These are phyloP conservation scores for Malania oleifera DNA, from an alignment of 164 flowering plant genomes.

Conservation along the genomic window DNA sequence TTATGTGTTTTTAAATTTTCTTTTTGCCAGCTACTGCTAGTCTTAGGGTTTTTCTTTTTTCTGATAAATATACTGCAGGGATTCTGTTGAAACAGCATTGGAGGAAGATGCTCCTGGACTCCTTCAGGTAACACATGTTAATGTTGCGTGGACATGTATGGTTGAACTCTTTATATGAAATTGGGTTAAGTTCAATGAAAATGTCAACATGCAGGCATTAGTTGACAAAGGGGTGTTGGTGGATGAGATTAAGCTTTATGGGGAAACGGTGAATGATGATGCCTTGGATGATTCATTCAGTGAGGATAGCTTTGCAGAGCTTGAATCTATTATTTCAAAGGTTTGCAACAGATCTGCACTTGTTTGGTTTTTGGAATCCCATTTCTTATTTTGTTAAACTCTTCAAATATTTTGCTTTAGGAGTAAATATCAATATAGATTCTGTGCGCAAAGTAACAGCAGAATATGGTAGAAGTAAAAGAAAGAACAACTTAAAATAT, in stretches of 20 bases:
- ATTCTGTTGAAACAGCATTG: slow-evolving; percentile 69
- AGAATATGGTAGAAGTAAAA: too few relatives aligned
- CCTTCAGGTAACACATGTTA: slow-evolving; percentile 47
- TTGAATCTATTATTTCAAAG: slow-evolving; percentile 75
- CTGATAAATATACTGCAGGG: slow-evolving; percentile 39
- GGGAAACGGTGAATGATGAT: slow-evolving; percentile 46
- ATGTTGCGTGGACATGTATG: background rate
- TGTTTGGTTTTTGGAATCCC: background rate
- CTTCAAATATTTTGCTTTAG: background rate
- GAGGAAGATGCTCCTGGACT: slow-evolving; percentile 99
- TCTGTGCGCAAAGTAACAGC: too few relatives aligned
- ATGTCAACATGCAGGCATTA: slow-evolving; percentile 46
- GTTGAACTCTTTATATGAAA: background rate
- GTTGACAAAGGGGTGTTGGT: slow-evolving; percentile 59
- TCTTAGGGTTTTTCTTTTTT: background rate
- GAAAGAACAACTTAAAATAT: too few relatives aligned
- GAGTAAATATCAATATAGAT: too few relatives aligned
- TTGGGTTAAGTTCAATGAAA: background rate
- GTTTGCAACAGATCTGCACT: slow-evolving; percentile 22
- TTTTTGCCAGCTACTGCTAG: background rate
- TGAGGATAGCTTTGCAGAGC: slow-evolving; percentile 67
- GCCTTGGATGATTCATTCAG: slow-evolving; percentile 37
- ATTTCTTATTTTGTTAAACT: background rate
- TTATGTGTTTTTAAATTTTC: background rate
- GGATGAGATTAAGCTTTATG: slow-evolving; percentile 83